These are phyloP conservation scores for Tulasnella sp. DNA, from an alignment of 768 basidiomycete species.

Conservation along the genomic window DNA sequence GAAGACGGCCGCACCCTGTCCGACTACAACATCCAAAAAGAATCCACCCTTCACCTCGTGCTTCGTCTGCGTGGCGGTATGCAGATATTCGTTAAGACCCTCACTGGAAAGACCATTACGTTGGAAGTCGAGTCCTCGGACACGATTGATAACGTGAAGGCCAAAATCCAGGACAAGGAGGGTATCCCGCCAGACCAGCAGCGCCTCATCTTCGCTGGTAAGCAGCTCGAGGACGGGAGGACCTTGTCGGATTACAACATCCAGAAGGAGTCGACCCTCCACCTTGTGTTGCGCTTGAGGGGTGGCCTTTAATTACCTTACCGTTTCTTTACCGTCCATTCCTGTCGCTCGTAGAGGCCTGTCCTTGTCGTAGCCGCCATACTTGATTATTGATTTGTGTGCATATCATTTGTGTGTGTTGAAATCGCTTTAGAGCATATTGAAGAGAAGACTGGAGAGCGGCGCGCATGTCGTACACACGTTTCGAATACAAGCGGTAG, in stretches of 20 bases:
- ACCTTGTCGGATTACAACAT: slow-evolving; percentile 26
- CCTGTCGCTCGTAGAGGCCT: too few species aligned
- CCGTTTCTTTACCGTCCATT: too few species aligned
- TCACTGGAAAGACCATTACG: slow-evolving; percentile 36
- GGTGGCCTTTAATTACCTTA: slow-evolving; percentile 15
- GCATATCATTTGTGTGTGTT: too few species aligned
- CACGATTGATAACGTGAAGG: slow-evolving; percentile 34
- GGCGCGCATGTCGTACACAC: too few species aligned
- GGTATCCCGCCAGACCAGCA: slow-evolving; percentile 31
- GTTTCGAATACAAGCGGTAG: too few species aligned
- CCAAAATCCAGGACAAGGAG: slow-evolving; percentile 24
- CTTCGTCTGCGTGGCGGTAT: slow-evolving; percentile 37
- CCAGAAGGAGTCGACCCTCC: slow-evolving; percentile 21
- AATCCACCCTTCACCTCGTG: slow-evolving; percentile 33
- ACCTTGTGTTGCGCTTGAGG: slow-evolving; percentile 22
- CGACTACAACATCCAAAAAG: slow-evolving; percentile 37
- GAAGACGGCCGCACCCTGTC: slow-evolving; percentile 84
- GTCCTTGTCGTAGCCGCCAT: too few species aligned
- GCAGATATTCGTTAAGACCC: slow-evolving; percentile 45
- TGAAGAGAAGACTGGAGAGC: too few species aligned
- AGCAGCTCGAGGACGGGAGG: slow-evolving; percentile 35
- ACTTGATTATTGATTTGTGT: too few species aligned
- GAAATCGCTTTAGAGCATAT: too few species aligned
- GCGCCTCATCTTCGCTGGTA: slow-evolving; percentile 38
- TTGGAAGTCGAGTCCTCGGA: slow-evolving; percentile 36